A percentile compares a stretch with the other conserved stretches of the same genome.
Evolutionary conservation across 257 asterid species (phyloP).

Genomic region (Przewalskia tangutica): DNA sequence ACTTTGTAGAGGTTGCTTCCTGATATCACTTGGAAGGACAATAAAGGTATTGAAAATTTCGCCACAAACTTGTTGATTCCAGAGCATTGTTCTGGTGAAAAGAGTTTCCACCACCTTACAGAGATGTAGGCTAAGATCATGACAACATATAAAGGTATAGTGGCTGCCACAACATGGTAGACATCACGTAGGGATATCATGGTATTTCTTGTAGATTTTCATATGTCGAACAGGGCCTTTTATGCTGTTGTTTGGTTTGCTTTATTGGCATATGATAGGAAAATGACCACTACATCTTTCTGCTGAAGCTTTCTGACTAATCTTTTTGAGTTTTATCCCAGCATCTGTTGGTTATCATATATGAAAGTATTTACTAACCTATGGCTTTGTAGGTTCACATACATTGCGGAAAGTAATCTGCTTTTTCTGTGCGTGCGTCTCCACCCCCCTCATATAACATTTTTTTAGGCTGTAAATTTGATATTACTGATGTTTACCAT

Average conservation of each 20-base stretch:
- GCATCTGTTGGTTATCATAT: constrained; percentile 1
- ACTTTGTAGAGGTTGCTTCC: constrained; percentile 61
- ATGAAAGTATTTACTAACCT: constrained; percentile 2
- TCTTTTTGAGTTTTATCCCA: constrained; percentile 12
- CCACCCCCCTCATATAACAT: not conserved
- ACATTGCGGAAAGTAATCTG: not conserved
- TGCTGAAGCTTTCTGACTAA: constrained; percentile 29
- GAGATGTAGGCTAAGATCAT: constrained; percentile 60
- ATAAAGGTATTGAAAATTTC: constrained; percentile 67
- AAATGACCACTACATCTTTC: constrained; percentile 28
- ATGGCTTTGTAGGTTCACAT: constrained; percentile 3
- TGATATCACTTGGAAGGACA: constrained; percentile 73
- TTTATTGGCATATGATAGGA: constrained; percentile 14
- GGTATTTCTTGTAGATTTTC: constrained; percentile 20
- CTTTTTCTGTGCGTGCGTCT: not conserved
- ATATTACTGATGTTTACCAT: not conserved
- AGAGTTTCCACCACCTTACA: constrained; percentile 59
- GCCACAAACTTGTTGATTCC: constrained; percentile 93
- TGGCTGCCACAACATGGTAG: constrained; percentile 52
- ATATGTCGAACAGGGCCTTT: constrained; percentile 23
- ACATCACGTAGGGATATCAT: constrained; percentile 54
- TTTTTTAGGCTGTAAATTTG: not conserved
- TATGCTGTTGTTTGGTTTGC: constrained; percentile 32
- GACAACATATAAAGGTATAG: constrained; percentile 66
- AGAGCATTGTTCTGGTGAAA: constrained; percentile 65